phyloP scores from a whole-genome alignment of 75 land plant species.

The Adiantum capillusveneris region DNA sequence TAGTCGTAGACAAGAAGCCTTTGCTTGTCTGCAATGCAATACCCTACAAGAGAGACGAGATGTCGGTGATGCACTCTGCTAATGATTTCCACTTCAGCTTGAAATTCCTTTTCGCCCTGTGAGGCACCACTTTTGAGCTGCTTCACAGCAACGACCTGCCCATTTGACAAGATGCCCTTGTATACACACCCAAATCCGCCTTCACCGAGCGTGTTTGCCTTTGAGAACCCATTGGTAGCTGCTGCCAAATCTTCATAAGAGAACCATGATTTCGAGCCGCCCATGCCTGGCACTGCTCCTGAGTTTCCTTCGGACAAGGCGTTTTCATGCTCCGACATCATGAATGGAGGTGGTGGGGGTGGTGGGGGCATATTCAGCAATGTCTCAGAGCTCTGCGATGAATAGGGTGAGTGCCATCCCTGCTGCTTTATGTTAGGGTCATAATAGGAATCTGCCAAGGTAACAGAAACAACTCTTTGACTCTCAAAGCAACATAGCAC shows the following conservation, averaged over 20 bases:
- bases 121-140: constrained; percentile 64
- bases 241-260: constrained; percentile 42
- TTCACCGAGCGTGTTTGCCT: constrained; percentile 47
- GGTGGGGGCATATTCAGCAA: no score
- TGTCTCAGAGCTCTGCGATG: no score
- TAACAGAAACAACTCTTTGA: no score
- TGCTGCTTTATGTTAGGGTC: no score
- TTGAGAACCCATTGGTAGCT: constrained; percentile 53
- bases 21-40: constrained; percentile 54
- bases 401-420: no score
- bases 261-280: constrained; percentile 40
- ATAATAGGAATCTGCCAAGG: no score
- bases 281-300: constrained; percentile 13
- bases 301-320: neutral
- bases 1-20: constrained; percentile 77
- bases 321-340: neutral
- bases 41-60: constrained; percentile 86
- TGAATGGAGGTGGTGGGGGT: constrained; percentile 13
- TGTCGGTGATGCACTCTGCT: constrained; percentile 83
- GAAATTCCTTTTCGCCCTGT: constrained; percentile 78
- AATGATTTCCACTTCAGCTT: constrained; percentile 82
- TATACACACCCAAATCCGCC: constrained; percentile 79
- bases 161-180: constrained; percentile 54
- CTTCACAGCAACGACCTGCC: constrained; percentile 68
- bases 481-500: no score